Percentiles rank a stretch among this genome's conserved stretches.
phyloP scores from a whole-genome alignment of 805 yeast species.

The Candida pini region DNA sequence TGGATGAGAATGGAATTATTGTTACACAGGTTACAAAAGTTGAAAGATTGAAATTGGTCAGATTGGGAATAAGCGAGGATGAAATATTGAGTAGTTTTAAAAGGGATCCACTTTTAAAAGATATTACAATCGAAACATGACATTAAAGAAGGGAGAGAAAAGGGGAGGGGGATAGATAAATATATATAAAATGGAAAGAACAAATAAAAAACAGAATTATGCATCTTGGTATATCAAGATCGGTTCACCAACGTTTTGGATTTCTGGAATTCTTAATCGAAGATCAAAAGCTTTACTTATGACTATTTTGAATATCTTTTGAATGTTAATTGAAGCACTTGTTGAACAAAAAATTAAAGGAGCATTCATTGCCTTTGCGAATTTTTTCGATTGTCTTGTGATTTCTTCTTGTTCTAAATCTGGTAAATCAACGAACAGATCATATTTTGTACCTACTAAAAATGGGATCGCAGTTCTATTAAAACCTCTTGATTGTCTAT shows the following conservation, averaged over 20 bases:
- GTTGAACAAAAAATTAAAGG: conserved; percentile 84
- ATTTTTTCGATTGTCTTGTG: conserved; percentile 74
- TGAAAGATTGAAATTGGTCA: conserved; percentile 60
- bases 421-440: conserved; percentile 72
- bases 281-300: conserved; percentile 88
- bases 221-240: conserved; percentile 55
- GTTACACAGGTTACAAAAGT: conserved; percentile 61
- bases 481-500: conserved; percentile 82
- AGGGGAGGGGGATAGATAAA: background rate
- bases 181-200: background rate
- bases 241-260: conserved; percentile 86
- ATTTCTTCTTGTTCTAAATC: conserved; percentile 78
- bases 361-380: conserved; percentile 86
- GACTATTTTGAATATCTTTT: conserved; percentile 87
- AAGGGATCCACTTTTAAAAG: conserved; percentile 44
- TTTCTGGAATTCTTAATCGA: conserved; percentile 77
- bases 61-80: conserved; percentile 65
- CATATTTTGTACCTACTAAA: conserved; percentile 90
- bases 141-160: conserved; percentile 1
- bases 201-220: conserved; percentile 3
- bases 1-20: conserved; percentile 75
- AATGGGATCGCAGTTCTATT: conserved; percentile 89
- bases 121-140: conserved; percentile 15
- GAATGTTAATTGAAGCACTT: conserved; percentile 85
- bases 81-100: conserved; percentile 58